Evolutionary conservation across 306 rosid genomes (phyloP), one percentile per base, ranked within the genome.

Genomic region (Medicago lupulina): DNA sequence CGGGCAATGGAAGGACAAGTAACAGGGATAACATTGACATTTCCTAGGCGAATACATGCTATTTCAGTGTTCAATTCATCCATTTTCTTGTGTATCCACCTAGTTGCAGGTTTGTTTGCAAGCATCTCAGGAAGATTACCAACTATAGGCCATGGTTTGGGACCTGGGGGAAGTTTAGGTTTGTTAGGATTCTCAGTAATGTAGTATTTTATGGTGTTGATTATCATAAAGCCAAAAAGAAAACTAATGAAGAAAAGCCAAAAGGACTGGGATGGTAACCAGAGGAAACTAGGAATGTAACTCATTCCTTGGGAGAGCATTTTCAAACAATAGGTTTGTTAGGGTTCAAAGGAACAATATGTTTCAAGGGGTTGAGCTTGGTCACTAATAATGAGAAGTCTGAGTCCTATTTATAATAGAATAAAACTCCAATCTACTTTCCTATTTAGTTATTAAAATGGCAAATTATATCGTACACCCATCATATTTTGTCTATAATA

Each of bases 31-130:
- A 88, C 63, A 67, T 88, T 50, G 17, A 76, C 53, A n/a, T 57
- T 83, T 31, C 88, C 90, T 2, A 86, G n/a, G 14, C 84, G 83
- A 12, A 86, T 23, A 17, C 90, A 88, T 0, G 84, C 86, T 2
- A 89, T 87, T 14, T 90, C 83, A 0, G 88, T 80, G 76, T 83
- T 17, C 13, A 79, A 2, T 5, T 84, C 59, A 9, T 79, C 60
- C 87, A 90, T 47, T 0, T 81, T 1, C 1, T 47, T 28, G 25
- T 80, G 85, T 6, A 87, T 81, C 92, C 89, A 87, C 18, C 7
- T 16, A 16, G 25, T 19, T 0, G 44, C 15, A 19, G 85, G 60
- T 34, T 65, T 86, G 70, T 71, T 83, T 47, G 61, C 59, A 40
- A 81, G 76, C 77, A 86, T 70, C 71, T 86, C 83, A 4, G 81